Conservation (phyloP, 129 eudicot genomes). For the Centella asiatica region DNA sequence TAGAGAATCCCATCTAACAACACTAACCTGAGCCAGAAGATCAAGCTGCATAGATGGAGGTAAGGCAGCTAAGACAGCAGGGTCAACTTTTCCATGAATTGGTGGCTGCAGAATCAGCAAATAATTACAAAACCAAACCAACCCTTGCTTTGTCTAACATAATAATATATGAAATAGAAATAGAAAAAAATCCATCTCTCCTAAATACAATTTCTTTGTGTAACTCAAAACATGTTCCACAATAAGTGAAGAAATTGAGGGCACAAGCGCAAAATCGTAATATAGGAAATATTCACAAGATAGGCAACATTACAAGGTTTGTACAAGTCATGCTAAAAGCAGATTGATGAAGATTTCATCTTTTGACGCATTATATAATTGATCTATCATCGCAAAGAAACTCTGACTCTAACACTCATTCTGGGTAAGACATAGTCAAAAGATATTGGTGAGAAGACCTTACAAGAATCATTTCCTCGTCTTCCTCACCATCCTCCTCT, state of each 20-base stretch:
- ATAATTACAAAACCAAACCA: not conserved
- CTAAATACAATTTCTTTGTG: not conserved
- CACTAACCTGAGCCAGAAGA: slow-evolving; percentile 81
- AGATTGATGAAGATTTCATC: no score
- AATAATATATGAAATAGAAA: not conserved
- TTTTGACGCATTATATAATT: no score
- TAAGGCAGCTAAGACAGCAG: slow-evolving; percentile 84
- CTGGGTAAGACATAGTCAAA: not conserved
- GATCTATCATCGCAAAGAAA: no score
- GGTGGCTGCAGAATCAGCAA: slow-evolving; percentile 56
- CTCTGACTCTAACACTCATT: not conserved
- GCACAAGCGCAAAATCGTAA: no score
- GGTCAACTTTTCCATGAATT: slow-evolving; percentile 71
- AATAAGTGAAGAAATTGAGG: not conserved
- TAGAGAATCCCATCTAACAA: not conserved
- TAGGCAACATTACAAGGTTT: no score
- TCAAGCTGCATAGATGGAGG: slow-evolving; percentile 99
- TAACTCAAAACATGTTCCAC: not conserved
- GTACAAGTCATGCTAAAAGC: no score
- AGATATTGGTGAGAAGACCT: slow-evolving; percentile 4
- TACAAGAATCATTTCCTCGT: slow-evolving; percentile 85
- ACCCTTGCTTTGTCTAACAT: not conserved
- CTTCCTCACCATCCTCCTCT: slow-evolving; percentile 54
- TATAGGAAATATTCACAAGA: no score
- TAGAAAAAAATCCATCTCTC: not conserved